Evolutionary conservation across 306 rosid genomes (phyloP), one percentile per base, ranked within the genome.

Genomic region (Heteromeles arbutifolia): DNA sequence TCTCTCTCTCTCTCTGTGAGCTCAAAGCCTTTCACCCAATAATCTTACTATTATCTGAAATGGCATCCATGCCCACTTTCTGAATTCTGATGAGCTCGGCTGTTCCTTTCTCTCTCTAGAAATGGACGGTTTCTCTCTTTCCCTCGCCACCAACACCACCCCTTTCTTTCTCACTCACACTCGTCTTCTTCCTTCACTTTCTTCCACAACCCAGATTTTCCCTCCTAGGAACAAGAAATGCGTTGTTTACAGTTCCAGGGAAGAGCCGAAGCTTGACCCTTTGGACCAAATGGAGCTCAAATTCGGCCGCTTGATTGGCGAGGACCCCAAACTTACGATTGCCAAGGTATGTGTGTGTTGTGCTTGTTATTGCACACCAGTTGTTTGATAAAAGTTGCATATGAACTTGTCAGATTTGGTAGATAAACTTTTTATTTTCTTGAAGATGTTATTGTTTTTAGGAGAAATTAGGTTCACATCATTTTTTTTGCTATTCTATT

Each of bases 311-410:
- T 77, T 92, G 82, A 81, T 96, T 29, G 98, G 97, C 3, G 98
- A 92, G 76, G 99, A 96, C 86, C 99, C 99, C 7, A 88, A 92
- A 64, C 92, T 96, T 72, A 92, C 99, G 67, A 83, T 90, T 69
- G 97, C 98, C 62, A 92, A 92, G 97, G 99, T 95, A 21, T 53
- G 53, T 24, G 11, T 29, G n/a, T 44, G 4, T 45, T 63, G 45
- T 61, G 53, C 41, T 9, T 59, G 65, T 41, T 70, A 6, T 26
- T 31, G 18, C 39, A 31, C 39, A 21, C 12, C 48, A 65, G 48
- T 32, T 10, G 48, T 34, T 65, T 34, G 45, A 11, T 65, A 34
- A 65, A 34, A 65, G 24, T 65, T 50, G 72, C 65, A 29, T 17
- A 32, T 45, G 74, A 74, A 8, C 57, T 69, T 69, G 15, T 28